Percentiles rank a stretch among this genome's conserved stretches.
phyloP scores from a whole-genome alignment of 306 rosid species.

The Ormosia emarginata region DNA sequence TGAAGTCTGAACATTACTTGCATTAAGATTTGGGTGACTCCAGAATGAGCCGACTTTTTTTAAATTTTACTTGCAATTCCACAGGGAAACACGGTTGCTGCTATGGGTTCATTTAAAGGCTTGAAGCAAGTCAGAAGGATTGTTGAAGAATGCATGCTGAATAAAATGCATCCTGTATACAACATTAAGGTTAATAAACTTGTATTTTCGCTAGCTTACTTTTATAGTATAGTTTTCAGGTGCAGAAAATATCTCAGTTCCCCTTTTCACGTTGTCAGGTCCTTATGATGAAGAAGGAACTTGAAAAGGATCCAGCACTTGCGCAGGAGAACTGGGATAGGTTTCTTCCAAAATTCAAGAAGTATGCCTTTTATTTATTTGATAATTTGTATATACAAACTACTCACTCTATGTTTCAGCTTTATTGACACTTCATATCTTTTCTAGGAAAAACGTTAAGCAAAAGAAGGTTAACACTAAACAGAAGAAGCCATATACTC shows the following conservation, averaged over 20 bases:
- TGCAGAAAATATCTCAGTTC: neutral
- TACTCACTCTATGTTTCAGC: neutral
- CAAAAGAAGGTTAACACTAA: slow-evolving; percentile 72
- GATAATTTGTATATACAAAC: slow-evolving; percentile 1
- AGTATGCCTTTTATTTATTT: slow-evolving; percentile 41
- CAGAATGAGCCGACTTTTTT: slow-evolving; percentile 3
- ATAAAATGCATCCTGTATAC: slow-evolving; percentile 90
- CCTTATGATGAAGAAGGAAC: slow-evolving; percentile 92
- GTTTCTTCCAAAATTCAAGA: slow-evolving; percentile 91
- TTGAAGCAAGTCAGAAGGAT: slow-evolving; percentile 79
- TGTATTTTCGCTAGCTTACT: neutral
- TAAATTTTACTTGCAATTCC: slow-evolving; percentile 6
- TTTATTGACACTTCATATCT: slow-evolving; percentile 9
- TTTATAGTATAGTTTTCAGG: neutral
- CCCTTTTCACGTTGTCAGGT: slow-evolving; percentile 36
- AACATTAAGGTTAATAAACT: slow-evolving; percentile 68
- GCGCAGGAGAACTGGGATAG: slow-evolving; percentile 90
- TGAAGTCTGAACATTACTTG: neutral
- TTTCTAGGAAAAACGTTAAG: slow-evolving; percentile 75
- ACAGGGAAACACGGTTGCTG: slow-evolving; percentile 85
- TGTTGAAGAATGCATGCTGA: slow-evolving; percentile 84
- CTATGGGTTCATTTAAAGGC: slow-evolving; percentile 90
- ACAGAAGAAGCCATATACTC: slow-evolving; percentile 75
- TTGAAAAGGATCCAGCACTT: slow-evolving; percentile 88
- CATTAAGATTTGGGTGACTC: neutral